Percentiles rank a stretch among this genome's conserved stretches.
These are phyloP conservation scores for Arxiozyma slooffiae DNA, from an alignment of 1,139 yeast species.

Conservation along the genomic window DNA sequence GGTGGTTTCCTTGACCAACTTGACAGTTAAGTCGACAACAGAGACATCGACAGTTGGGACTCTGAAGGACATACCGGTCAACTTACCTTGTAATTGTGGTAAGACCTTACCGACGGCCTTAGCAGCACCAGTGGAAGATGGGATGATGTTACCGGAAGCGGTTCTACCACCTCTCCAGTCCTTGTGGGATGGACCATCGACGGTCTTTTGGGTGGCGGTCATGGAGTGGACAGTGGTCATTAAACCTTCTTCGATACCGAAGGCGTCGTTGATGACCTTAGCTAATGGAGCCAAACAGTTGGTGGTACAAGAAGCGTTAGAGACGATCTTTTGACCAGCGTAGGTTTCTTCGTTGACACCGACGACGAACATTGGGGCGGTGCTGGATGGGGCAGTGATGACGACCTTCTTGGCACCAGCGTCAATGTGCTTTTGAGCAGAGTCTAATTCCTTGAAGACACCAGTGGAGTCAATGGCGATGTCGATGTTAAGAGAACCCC, in stretches of 20 bases:
- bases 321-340: conserved; percentile 60
- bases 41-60: conserved; percentile 85
- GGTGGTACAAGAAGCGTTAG: conserved; percentile 85
- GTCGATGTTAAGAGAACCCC: conserved; percentile 71
- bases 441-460: conserved; percentile 69
- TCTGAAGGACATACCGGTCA: conserved; percentile 84
- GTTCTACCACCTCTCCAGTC: conserved; percentile 96
- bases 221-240: conserved; percentile 88
- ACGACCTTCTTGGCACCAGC: conserved; percentile 87
- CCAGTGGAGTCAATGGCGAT: conserved; percentile 81
- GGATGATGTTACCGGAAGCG: conserved; percentile 83
- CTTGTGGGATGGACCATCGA: conserved; percentile 89
- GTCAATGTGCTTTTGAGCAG: conserved; percentile 73
- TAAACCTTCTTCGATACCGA: conserved; percentile 77
- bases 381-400: conserved; percentile 78
- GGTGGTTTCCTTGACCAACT: conserved; percentile 58
- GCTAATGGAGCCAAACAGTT: conserved; percentile 88
- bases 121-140: conserved; percentile 88
- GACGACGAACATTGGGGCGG: conserved; percentile 83
- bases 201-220: conserved; percentile 85
- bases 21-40: conserved; percentile 64
- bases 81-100: conserved; percentile 76
- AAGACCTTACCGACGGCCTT: conserved; percentile 87
- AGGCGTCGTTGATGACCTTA: conserved; percentile 66
- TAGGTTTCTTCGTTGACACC: conserved; percentile 75